phyloP scores from a whole-genome alignment of 2,329 filamentous ascomycete genomes.

The Aquanectria penicillioides region DNA sequence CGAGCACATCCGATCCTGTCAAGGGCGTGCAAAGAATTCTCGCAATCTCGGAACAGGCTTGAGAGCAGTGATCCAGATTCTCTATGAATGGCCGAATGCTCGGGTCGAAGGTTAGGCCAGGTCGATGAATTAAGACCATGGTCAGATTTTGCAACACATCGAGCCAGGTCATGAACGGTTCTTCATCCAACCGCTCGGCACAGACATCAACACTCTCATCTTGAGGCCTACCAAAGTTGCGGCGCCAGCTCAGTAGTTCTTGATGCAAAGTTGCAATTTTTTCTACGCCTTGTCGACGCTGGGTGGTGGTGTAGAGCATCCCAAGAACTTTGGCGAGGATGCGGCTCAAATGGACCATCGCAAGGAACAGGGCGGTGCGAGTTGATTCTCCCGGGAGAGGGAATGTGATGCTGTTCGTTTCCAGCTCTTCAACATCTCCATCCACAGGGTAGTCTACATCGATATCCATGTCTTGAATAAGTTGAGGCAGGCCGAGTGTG shows the following conservation, averaged over 20 bases:
- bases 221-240: not conserved
- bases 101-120: not conserved
- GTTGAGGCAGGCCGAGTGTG: not conserved
- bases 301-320: not conserved
- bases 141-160: not conserved
- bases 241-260: not conserved
- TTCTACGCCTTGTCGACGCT: not conserved
- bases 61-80: not conserved
- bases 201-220: not conserved
- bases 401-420: not conserved
- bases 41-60: not conserved
- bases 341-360: not conserved
- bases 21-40: not conserved
- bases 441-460: not conserved
- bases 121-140: not conserved
- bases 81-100: not conserved
- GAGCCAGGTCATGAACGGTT: not conserved
- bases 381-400: not conserved
- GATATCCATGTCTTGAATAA: not conserved
- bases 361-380: not conserved
- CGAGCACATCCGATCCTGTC: not conserved
- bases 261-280: not conserved
- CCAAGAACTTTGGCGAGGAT: not conserved
- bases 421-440: not conserved
- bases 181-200: not conserved